Base-by-base conservation (phyloP, 768 basidiomycete species). In the Tricholoma matsutake region DNA sequence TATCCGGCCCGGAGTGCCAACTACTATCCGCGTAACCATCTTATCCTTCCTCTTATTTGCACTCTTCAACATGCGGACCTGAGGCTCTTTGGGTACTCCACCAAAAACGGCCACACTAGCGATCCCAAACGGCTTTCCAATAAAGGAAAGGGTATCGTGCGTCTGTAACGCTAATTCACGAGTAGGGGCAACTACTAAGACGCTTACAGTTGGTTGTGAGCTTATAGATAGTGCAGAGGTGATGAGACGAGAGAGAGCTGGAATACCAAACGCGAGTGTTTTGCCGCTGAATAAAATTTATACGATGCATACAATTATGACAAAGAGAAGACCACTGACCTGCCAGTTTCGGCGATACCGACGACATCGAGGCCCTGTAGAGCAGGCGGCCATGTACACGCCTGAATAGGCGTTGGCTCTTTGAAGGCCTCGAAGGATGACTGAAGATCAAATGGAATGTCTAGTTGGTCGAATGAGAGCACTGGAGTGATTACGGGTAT, bases 131-230 rank as follows among this genome's bases (percentile, higher is more conserved):
- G 86, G 83, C 63, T 84, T 83, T 4, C 93, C 92, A 6, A 98
- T 80, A 3, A 79, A 79, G 4, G 81, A 79, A 41, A 99, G 80
- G 1, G 91, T 89, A 18, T 92, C 89, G 68, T 96, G 93, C 2
- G 94, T 98, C 73, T 99, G 97, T 55, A 97, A 83, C 0, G 97
- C 97, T 20, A 99, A 84, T 76, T 99, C 97, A 43, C 97, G 89
- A 1, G 97, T 99, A 0, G 97, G 97, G 1, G 96, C 92, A 8
- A 99, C 79, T 49, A 98, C 89, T 8, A 97, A 83, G 11, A 89
- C 83, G 3, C 83, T 83, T 9, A 88, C 78, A 0, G 78, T 75
- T 56, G 75, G 72, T 63, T 74, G 74, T 51, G 74, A 67, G 28
- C 31, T 32, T 18, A 18, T 20, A 8, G 66, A 49, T 57, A 71